Conservation (phyloP, 805 yeast genomes). For the Jamesozyma spencerorum region DNA sequence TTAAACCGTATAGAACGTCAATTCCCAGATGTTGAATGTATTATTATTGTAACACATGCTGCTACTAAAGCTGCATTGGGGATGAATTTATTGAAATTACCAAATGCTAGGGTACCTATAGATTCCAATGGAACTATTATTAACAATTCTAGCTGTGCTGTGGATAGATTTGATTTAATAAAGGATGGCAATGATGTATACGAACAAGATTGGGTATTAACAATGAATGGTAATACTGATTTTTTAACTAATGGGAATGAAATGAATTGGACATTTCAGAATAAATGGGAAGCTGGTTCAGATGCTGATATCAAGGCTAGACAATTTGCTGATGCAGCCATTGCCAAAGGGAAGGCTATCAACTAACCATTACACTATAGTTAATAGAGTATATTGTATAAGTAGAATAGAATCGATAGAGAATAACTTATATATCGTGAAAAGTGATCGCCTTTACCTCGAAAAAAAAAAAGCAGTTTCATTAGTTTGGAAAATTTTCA, state of each 20-base stretch:
- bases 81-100: slow-evolving; percentile 54
- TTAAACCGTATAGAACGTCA: slow-evolving; percentile 47
- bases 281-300: slow-evolving; percentile 78
- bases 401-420: no score
- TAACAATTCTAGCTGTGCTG: slow-evolving; percentile 77
- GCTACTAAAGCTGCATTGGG: slow-evolving; percentile 89
- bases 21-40: slow-evolving; percentile 50
- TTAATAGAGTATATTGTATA: no score
- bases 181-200: slow-evolving; percentile 7
- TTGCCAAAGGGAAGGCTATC: slow-evolving; percentile 2
- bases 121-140: slow-evolving; percentile 39
- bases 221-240: slow-evolving; percentile 63
- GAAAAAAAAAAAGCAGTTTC: background rate
- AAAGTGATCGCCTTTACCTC: background rate
- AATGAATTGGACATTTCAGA: slow-evolving; percentile 87
- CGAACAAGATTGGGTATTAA: slow-evolving; percentile 45
- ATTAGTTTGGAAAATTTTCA: slow-evolving; percentile 2
- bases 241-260: slow-evolving; percentile 76
- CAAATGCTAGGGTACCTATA: slow-evolving; percentile 45
- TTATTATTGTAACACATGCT: slow-evolving; percentile 81
- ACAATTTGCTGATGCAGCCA: slow-evolving; percentile 8
- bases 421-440: background rate
- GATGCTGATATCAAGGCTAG: slow-evolving; percentile 71
- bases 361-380: no score
- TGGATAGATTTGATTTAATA: slow-evolving; percentile 50